Conservation (phyloP, 352 stramenopile genomes). For the Phytophthora rubi region DNA sequence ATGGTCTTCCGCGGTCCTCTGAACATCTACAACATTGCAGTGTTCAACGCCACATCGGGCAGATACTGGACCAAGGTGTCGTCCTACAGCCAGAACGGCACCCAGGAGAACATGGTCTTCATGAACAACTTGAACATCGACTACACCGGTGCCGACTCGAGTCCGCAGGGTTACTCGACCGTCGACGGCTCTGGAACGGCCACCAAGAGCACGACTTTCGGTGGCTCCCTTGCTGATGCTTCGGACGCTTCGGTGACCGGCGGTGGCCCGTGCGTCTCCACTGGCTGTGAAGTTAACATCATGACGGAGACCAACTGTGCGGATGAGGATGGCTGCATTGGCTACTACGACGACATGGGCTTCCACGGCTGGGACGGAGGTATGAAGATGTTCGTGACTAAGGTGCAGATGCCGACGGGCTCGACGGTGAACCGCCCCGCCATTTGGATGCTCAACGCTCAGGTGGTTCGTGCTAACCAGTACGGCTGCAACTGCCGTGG, state of each 20-base stretch:
- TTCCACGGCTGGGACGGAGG: slow-evolving; percentile 73
- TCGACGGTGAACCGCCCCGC: slow-evolving; percentile 55
- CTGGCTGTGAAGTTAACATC: slow-evolving; percentile 77
- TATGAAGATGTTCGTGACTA: slow-evolving; percentile 82
- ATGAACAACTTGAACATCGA: slow-evolving; percentile 67
- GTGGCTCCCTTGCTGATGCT: slow-evolving; percentile 54
- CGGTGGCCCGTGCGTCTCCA: slow-evolving; percentile 60
- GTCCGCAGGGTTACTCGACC: slow-evolving; percentile 50
- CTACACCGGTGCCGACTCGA: slow-evolving; percentile 46
- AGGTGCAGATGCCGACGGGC: slow-evolving; percentile 64
- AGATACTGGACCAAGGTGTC: slow-evolving; percentile 51
- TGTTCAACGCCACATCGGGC: slow-evolving; percentile 42
- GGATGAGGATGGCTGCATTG: slow-evolving; percentile 53
- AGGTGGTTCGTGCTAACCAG: slow-evolving; percentile 69
- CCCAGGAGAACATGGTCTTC: slow-evolving; percentile 54
- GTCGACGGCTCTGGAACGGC: slow-evolving; percentile 37
- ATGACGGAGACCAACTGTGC: slow-evolving; percentile 65
- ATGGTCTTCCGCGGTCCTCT: slow-evolving; percentile 63
- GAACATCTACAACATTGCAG: slow-evolving; percentile 63
- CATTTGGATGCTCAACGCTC: slow-evolving; percentile 82
- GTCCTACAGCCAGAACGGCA: slow-evolving; percentile 42
- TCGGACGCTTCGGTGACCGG: slow-evolving; percentile 43
- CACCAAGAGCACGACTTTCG: slow-evolving; percentile 36
- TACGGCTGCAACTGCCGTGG: slow-evolving; percentile 82
- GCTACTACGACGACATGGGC: slow-evolving; percentile 67